Conservation (phyloP, 163 green algal genomes). For the Trebouxiophyceae sp. region DNA sequence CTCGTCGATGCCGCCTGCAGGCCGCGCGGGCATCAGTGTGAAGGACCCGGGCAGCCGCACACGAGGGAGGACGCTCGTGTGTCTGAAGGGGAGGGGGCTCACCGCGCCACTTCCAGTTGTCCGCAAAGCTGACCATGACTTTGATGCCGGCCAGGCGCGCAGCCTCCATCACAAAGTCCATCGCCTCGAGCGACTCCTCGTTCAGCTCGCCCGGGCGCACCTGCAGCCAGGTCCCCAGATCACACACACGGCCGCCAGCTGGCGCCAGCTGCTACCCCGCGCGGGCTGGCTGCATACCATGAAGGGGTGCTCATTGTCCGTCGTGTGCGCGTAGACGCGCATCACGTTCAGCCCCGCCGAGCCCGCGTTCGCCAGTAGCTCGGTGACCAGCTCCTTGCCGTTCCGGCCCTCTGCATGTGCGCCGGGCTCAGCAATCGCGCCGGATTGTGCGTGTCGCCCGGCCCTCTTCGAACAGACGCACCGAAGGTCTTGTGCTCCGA, state of each 20-base stretch:
- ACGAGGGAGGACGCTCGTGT: neutral
- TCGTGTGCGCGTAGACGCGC: slow-evolving; percentile 48
- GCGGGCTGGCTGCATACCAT: slow-evolving; percentile 7
- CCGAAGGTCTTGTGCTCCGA: slow-evolving; percentile 22
- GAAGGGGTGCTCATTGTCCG: slow-evolving; percentile 24
- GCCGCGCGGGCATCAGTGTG: no score
- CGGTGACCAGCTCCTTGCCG: slow-evolving; percentile 18
- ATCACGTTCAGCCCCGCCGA: slow-evolving; percentile 33
- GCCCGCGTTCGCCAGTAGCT: slow-evolving; percentile 16
- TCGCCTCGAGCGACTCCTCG: slow-evolving; percentile 24
- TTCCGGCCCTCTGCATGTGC: slow-evolving; percentile 10
- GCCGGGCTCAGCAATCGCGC: no score
- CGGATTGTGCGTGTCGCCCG: neutral
- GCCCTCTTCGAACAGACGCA: no score
- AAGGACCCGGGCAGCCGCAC: no score
- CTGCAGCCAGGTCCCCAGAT: no score
- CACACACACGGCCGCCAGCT: no score
- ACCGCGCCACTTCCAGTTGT: slow-evolving; percentile 68
- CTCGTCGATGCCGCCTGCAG: slow-evolving; percentile 25
- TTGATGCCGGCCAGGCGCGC: slow-evolving; percentile 31
- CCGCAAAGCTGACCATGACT: slow-evolving; percentile 39
- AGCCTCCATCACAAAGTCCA: slow-evolving; percentile 54
- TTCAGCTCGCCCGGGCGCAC: slow-evolving; percentile 30
- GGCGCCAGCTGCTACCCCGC: neutral
- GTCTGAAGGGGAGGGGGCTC: neutral